Conservation (phyloP, 306 rosid species). For the Spatholobus suberectus region DNA sequence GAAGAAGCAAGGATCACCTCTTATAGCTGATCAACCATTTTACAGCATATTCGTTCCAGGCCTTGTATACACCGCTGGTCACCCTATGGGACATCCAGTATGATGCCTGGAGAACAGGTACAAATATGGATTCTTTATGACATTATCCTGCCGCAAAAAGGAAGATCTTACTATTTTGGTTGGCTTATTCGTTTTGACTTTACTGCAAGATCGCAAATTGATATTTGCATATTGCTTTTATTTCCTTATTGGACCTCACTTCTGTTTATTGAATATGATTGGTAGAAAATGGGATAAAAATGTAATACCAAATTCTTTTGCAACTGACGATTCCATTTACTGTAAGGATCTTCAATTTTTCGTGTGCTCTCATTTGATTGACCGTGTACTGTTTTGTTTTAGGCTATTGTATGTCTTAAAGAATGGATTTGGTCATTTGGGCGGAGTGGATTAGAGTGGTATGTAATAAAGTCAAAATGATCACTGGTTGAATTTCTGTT, state of each 20-base stretch:
- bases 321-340: background rate
- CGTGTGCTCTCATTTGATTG: background rate
- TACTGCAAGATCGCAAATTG: background rate
- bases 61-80: background rate
- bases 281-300: background rate
- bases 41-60: background rate
- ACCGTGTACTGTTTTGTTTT: background rate
- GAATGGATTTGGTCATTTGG: background rate
- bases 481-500: background rate
- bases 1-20: background rate
- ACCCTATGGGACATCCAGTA: background rate
- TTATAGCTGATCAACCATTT: background rate
- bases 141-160: background rate
- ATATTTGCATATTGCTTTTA: background rate
- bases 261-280: background rate
- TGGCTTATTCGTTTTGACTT: background rate
- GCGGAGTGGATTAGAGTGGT: background rate
- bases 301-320: background rate
- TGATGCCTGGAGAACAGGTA: slow-evolving; percentile 5
- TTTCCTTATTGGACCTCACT: background rate
- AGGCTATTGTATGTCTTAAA: background rate
- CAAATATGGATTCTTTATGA: background rate
- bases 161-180: background rate
- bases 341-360: background rate
- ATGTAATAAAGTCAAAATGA: background rate